A percentile compares a stretch with the other conserved stretches of the same genome.
Evolutionary conservation across 768 basidiomycete genomes (phyloP).

Genomic region (Termitomyces sp.): DNA sequence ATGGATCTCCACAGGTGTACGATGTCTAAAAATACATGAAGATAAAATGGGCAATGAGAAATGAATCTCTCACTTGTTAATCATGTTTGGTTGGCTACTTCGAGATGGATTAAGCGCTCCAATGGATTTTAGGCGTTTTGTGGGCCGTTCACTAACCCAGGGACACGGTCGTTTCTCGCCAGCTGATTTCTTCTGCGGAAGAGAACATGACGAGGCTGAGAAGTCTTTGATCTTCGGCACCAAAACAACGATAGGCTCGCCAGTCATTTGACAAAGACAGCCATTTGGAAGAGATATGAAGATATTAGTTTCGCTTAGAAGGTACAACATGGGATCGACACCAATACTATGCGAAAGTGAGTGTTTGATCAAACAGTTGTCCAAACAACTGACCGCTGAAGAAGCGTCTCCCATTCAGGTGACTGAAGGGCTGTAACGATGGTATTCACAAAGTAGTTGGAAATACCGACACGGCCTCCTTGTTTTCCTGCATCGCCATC

Average conservation of each 20-base stretch:
- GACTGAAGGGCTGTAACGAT: constrained; percentile 63
- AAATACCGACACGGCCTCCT: constrained; percentile 40
- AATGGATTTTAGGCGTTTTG: constrained; percentile 27
- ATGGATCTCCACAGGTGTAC: constrained; percentile 46
- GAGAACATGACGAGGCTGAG: background rate
- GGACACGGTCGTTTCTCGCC: constrained; percentile 14
- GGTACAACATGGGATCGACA: constrained; percentile 68
- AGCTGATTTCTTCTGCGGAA: background rate
- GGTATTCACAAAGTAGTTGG: constrained; percentile 70
- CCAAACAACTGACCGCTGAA: constrained; percentile 48
- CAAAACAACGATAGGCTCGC: constrained; percentile 53
- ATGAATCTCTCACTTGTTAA: background rate
- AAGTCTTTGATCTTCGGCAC: background rate
- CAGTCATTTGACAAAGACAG: constrained; percentile 82
- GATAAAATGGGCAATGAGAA: background rate
- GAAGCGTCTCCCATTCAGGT: constrained; percentile 62
- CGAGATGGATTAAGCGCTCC: background rate
- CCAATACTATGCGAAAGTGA: constrained; percentile 55
- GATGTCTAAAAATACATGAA: constrained; percentile 21
- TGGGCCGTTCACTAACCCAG: constrained; percentile 16
- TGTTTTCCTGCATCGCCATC: constrained; percentile 36
- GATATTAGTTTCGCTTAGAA: constrained; percentile 71
- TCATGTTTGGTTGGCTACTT: background rate
- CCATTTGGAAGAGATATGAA: constrained; percentile 80
- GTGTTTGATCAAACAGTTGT: background rate